A percentile compares a stretch with the other conserved stretches of the same genome.
Evolutionary conservation across 2,329 filamentous ascomycete species (phyloP).

Genomic region (Zymoseptoria tritici): DNA sequence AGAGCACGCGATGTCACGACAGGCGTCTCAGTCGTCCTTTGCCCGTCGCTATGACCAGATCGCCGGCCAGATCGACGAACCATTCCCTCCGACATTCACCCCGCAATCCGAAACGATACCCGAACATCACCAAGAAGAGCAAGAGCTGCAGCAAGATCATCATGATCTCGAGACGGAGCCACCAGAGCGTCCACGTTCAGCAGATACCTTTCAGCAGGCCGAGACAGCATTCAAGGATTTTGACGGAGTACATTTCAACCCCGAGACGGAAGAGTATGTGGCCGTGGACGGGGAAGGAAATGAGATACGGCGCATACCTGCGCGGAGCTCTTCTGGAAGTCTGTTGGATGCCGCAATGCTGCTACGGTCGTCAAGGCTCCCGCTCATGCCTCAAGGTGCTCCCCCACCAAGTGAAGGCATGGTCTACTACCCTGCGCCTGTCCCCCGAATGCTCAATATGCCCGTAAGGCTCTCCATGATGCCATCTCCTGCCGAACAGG

Average conservation of each 20-base stretch:
- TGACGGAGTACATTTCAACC: slow-evolving; percentile 68
- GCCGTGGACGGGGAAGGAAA: slow-evolving; percentile 28
- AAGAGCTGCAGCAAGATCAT: slow-evolving; percentile 8
- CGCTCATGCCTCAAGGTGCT: slow-evolving; percentile 29
- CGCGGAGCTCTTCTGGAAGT: slow-evolving; percentile 24
- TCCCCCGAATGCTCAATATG: slow-evolving; percentile 87
- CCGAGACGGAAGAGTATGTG: slow-evolving; percentile 38
- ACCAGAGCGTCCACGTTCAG: slow-evolving; percentile 43
- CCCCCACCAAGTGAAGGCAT: slow-evolving; percentile 66
- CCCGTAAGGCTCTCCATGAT: slow-evolving; percentile 78
- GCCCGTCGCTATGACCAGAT: slow-evolving; percentile 25
- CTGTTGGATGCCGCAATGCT: slow-evolving; percentile 23
- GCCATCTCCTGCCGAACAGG: slow-evolving; percentile 55
- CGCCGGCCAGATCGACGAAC: slow-evolving; percentile 25
- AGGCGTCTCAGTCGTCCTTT: slow-evolving; percentile 22
- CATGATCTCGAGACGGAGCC: slow-evolving; percentile 5
- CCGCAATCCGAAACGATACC: slow-evolving; percentile 3
- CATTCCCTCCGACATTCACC: slow-evolving; percentile 20
- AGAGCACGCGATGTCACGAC: slow-evolving; percentile 1
- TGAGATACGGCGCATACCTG: slow-evolving; percentile 26
- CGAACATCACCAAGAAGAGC: slow-evolving; percentile 1
- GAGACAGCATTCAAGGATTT: slow-evolving; percentile 68
- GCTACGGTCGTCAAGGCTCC: slow-evolving; percentile 11
- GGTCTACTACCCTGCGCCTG: slow-evolving; percentile 91
- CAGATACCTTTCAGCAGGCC: slow-evolving; percentile 58